A percentile compares a stretch with the other conserved stretches of the same genome.
phyloP scores from a whole-genome alignment of 208 protist genomes.

The Balamuthia mandrillaris region DNA sequence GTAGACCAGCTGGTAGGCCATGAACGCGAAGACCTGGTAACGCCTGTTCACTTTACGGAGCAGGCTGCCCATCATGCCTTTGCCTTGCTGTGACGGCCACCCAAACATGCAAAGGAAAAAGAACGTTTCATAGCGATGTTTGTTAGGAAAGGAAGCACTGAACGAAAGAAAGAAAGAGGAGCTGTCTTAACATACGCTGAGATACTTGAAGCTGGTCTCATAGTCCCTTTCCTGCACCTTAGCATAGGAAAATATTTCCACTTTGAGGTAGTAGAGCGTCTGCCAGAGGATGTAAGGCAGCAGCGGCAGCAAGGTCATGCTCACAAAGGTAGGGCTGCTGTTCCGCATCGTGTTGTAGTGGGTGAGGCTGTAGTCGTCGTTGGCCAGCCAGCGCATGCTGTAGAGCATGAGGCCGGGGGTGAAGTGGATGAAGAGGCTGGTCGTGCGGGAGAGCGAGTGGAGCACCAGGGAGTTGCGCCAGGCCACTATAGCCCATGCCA shows the following conservation, averaged over 20 bases:
- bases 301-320: conserved; percentile 31
- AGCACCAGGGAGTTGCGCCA: conserved; percentile 69
- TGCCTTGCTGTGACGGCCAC: background rate
- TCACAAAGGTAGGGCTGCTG: background rate
- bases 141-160: background rate
- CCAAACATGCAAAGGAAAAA: background rate
- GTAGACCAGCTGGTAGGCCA: conserved; percentile 49
- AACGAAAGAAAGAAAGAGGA: background rate
- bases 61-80: background rate
- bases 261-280: conserved; percentile 51
- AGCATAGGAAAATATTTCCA: conserved; percentile 16
- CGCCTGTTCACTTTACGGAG: background rate
- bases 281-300: conserved; percentile 55
- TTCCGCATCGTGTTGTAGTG: background rate
- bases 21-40: background rate
- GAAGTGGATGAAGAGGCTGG: conserved; percentile 66
- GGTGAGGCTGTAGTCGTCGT: background rate
- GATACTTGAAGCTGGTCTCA: conserved; percentile 45
- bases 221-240: conserved; percentile 43
- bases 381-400: conserved; percentile 44
- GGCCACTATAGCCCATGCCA: conserved; percentile 52
- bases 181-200: conserved; percentile 7
- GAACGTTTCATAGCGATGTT: background rate
- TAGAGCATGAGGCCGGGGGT: conserved; percentile 50
- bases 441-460: conserved; percentile 67